phyloP scores from a whole-genome alignment of 805 yeast species.

The Ogataea degrootiae region DNA sequence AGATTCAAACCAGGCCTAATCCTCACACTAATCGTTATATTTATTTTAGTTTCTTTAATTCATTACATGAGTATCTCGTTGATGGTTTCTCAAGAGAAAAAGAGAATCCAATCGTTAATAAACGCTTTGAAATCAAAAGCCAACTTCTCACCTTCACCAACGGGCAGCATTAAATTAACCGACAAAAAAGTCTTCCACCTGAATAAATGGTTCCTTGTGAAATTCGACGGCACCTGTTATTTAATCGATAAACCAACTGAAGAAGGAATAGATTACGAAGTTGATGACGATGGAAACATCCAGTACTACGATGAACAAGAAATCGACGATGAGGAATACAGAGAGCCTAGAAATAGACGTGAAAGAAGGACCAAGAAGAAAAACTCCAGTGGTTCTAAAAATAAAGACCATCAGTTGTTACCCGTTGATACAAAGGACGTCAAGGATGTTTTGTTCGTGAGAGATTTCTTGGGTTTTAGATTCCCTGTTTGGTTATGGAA shows the following conservation, averaged over 20 bases:
- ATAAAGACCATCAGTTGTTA: constrained; percentile 26
- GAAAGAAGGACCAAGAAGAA: constrained; percentile 13
- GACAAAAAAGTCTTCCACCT: constrained; percentile 39
- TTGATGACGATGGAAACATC: constrained; percentile 17
- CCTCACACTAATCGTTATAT: constrained; percentile 47
- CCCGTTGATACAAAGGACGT: constrained; percentile 45
- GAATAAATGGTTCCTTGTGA: constrained; percentile 51
- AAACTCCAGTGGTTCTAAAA: neutral
- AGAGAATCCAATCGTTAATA: constrained; percentile 48
- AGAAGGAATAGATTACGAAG: constrained; percentile 19
- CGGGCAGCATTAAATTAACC: constrained; percentile 32
- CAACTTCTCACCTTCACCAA: constrained; percentile 1
- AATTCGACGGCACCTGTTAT: constrained; percentile 53
- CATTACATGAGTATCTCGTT: constrained; percentile 56
- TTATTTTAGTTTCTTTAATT: constrained; percentile 44
- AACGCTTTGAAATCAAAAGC: constrained; percentile 49
- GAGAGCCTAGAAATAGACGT: constrained; percentile 12
- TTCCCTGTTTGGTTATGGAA: constrained; percentile 44
- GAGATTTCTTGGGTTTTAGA: constrained; percentile 43
- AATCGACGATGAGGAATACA: neutral
- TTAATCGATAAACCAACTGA: constrained; percentile 39
- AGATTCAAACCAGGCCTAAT: constrained; percentile 65
- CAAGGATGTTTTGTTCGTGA: constrained; percentile 38
- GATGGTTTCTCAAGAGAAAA: constrained; percentile 51
- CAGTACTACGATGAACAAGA: constrained; percentile 9